phyloP scores from a whole-genome alignment of 1,139 yeast genomes.

The Diutina sp. region DNA sequence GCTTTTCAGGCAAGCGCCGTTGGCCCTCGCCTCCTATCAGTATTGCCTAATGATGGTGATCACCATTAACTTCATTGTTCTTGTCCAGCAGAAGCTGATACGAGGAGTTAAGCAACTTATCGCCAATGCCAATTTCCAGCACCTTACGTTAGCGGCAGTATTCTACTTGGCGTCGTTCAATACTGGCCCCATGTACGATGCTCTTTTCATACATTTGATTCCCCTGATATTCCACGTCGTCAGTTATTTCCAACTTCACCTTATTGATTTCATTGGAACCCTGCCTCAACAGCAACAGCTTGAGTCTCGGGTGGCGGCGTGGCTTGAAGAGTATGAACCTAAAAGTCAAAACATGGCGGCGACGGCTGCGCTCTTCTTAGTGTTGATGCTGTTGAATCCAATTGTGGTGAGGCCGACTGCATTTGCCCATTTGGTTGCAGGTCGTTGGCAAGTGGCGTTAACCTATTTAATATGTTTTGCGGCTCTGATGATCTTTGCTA shows the following conservation, averaged over 20 bases:
- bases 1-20: background rate
- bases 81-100: background rate
- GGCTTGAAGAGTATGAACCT: constrained; percentile 29
- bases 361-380: constrained; percentile 27
- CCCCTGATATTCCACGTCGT: background rate
- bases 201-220: background rate
- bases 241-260: background rate
- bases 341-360: constrained; percentile 36
- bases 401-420: constrained; percentile 13
- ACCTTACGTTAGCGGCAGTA: background rate
- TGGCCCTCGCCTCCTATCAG: background rate
- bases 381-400: constrained; percentile 4
- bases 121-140: background rate
- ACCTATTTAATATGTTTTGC: constrained; percentile 12
- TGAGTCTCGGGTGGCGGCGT: constrained; percentile 15
- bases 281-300: constrained; percentile 2
- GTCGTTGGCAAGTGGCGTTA: constrained; percentile 9
- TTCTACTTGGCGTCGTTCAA: background rate
- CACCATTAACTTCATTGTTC: background rate
- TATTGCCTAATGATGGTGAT: background rate
- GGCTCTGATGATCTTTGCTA: constrained; percentile 26
- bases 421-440: constrained; percentile 11
- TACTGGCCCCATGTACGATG: background rate
- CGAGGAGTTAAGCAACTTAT: background rate
- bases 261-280: background rate